Evolutionary conservation across 1,284 basidiomycete species (phyloP), one percentile per base, ranked within the genome.

Genomic region (Cryptococcus sp.): DNA sequence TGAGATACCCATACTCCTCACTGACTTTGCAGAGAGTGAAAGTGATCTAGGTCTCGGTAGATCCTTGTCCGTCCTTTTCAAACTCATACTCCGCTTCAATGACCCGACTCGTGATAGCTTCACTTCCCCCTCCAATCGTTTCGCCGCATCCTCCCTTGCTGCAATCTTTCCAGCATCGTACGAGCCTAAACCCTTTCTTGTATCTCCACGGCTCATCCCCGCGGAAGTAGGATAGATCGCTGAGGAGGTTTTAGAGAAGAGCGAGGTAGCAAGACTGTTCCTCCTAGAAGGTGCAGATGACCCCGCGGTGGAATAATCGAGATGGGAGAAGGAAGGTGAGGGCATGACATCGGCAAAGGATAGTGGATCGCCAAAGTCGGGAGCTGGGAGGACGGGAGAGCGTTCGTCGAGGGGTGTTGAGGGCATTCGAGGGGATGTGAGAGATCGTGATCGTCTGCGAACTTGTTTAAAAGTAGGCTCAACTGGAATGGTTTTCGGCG

Each of bases 231-330:
- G 61, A 47, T 56, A 61, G 8, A 59, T 44, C 3, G 55, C 55
- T 35, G 46, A 36, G n/a, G 59, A 31, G 5, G 41, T 10, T 36
- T 53, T 56, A 3, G 48, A 43, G 36, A 47, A 42, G 8, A 43
- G 31, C 49, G 48, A 23, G 36, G 13, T 31, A 23, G 37, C 48
- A 31, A 36, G 30, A 10, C 48, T 58, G 33, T 35, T 52, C 5
- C 46, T 30, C 23, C 43, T 54, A 23, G 59, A 45, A n/a, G 46
- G n/a, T n/a, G 47, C 15, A 11, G 56, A 46, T 0, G 60, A 60
- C 4, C 63, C 63, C 3, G 64, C 60, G 7, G 52, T 53, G 4
- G 61, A 65, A 49, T 65, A 65, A 33, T 67, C 65, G 5, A 66
- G 45, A 47, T 63, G 59, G 3, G 63, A 62, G 43, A 60, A 66